Conservation (phyloP, 1,284 basidiomycete species). For the Boletus sp. region DNA sequence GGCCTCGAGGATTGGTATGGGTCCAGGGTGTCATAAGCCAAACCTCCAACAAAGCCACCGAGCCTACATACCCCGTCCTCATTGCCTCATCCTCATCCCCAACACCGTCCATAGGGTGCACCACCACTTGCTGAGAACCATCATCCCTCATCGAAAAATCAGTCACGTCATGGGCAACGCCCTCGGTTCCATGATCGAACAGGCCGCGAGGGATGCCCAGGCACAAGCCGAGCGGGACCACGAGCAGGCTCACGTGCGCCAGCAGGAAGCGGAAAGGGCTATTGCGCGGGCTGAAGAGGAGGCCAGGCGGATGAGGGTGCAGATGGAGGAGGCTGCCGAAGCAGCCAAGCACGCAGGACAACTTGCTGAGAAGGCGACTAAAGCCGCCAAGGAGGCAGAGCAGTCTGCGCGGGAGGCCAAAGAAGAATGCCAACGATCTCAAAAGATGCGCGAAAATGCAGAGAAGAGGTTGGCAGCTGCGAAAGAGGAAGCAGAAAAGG, state of each 20-base stretch:
- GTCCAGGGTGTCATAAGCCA: not conserved
- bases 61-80: not conserved
- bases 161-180: not conserved
- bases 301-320: conserved; percentile 10
- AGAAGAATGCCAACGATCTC: conserved; percentile 18
- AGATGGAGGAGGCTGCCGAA: conserved; percentile 11
- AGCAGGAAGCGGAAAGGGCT: conserved; percentile 21
- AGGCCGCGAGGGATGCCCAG: conserved; percentile 10
- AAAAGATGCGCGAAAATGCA: conserved; percentile 21
- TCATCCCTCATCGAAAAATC: too few relatives aligned
- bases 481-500: conserved; percentile 16
- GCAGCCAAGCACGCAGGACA: conserved; percentile 6
- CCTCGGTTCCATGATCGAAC: not conserved
- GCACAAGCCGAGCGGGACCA: conserved; percentile 10
- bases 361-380: conserved; percentile 9
- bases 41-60: too few relatives aligned
- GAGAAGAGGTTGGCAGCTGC: conserved; percentile 11
- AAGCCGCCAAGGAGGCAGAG: conserved; percentile 15
- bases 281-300: conserved; percentile 8
- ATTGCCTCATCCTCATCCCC: too few relatives aligned
- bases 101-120: too few relatives aligned
- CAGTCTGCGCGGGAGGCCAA: conserved; percentile 13
- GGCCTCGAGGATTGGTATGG: not conserved
- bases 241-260: conserved; percentile 7
- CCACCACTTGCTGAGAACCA: too few relatives aligned